Conservation (phyloP, 345 rosid genomes). For the Schrenkiella parvula region DNA sequence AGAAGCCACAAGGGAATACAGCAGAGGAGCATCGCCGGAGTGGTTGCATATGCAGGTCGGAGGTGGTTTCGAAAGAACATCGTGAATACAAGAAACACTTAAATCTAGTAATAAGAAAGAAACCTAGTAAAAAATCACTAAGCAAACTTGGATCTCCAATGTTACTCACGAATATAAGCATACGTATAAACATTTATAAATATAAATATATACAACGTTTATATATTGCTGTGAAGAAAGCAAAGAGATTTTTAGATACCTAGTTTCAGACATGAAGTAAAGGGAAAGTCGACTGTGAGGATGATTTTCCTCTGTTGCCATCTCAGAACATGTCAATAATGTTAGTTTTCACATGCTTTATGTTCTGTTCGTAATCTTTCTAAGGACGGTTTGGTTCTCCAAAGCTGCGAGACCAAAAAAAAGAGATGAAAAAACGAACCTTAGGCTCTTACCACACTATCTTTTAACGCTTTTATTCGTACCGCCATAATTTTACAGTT, state of each 20-base stretch:
- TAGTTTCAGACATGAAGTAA: conserved; percentile 24
- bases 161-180: conserved; percentile 4
- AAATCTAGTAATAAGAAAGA: not conserved
- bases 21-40: conserved; percentile 66
- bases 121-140: not conserved
- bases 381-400: not conserved
- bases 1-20: conserved; percentile 64
- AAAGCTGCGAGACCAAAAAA: not conserved
- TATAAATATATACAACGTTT: not conserved
- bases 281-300: not conserved
- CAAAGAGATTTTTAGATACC: not conserved
- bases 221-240: not conserved
- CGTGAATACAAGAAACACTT: conserved; percentile 23
- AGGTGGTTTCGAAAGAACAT: conserved; percentile 62
- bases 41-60: conserved; percentile 94
- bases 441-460: too few relatives aligned
- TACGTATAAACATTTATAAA: not conserved
- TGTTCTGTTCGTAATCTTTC: not conserved
- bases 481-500: too few relatives aligned
- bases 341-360: conserved; percentile 3
- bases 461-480: too few relatives aligned
- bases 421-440: not conserved
- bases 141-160: not conserved
- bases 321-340: not conserved
- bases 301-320: not conserved